phyloP scores from a whole-genome alignment of 495 filamentous ascomycete species.

The Podospora conica region DNA sequence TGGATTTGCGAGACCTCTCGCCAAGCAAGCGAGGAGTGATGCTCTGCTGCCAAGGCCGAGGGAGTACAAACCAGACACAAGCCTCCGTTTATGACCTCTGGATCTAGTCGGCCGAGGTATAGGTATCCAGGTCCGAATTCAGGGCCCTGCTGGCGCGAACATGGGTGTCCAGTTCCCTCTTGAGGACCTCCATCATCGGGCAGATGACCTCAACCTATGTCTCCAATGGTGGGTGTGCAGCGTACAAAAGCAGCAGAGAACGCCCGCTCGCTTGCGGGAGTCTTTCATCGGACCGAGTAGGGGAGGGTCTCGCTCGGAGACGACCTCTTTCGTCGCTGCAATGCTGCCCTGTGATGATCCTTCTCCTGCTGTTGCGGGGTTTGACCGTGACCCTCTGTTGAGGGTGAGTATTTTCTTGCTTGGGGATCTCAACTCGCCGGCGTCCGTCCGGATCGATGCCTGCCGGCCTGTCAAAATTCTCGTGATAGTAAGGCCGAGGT shows the following conservation, averaged over 20 bases:
- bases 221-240: neutral
- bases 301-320: neutral
- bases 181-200: neutral
- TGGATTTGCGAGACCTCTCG: neutral
- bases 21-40: neutral
- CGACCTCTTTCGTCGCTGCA: neutral
- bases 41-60: neutral
- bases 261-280: neutral
- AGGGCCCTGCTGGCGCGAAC: too few species aligned
- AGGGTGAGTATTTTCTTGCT: neutral
- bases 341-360: neutral
- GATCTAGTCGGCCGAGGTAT: too few species aligned
- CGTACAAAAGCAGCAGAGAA: neutral
- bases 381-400: neutral
- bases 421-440: neutral
- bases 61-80: too few species aligned
- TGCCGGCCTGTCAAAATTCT: neutral
- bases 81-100: too few species aligned
- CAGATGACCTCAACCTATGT: too few species aligned
- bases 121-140: neutral
- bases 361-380: neutral
- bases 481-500: neutral
- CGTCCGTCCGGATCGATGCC: neutral
- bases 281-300: neutral
- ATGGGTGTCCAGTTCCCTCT: neutral